phyloP scores from a whole-genome alignment of 352 stramenopile species.

The Pythium grandisporangium region DNA sequence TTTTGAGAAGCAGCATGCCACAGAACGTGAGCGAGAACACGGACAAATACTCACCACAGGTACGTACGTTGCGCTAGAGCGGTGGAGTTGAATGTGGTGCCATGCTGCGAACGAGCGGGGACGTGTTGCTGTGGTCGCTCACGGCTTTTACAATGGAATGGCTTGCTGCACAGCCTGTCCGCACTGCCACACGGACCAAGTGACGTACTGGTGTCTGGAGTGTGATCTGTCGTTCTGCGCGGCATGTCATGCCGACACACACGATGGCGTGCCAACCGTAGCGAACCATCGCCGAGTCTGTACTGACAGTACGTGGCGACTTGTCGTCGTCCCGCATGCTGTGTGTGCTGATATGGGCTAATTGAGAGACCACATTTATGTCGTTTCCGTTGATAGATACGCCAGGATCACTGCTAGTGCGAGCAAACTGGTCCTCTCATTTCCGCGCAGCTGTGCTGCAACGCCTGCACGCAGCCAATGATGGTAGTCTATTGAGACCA shows the following conservation, averaged over 20 bases:
- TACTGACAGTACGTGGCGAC: neutral
- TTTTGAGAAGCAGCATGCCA: slow-evolving; percentile 1
- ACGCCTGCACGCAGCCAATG: too few species aligned
- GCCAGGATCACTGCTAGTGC: slow-evolving; percentile 24
- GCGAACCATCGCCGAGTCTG: slow-evolving; percentile 17
- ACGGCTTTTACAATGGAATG: too few species aligned
- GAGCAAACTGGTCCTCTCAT: slow-evolving; percentile 29
- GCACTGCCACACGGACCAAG: slow-evolving; percentile 36
- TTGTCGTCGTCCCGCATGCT: too few species aligned
- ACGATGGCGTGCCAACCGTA: slow-evolving; percentile 21
- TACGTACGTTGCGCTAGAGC: too few species aligned
- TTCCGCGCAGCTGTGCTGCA: slow-evolving; percentile 33
- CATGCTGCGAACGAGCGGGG: too few species aligned
- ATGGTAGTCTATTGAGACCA: too few species aligned
- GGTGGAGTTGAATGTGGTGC: too few species aligned
- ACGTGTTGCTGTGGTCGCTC: neutral
- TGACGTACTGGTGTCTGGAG: slow-evolving; percentile 39
- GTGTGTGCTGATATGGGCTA: too few species aligned
- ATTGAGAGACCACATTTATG: too few species aligned
- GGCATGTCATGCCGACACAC: slow-evolving; percentile 35
- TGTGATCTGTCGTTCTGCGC: slow-evolving; percentile 63
- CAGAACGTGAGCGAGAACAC: neutral
- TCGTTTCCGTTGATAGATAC: slow-evolving; percentile 16
- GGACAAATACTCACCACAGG: slow-evolving; percentile 7
- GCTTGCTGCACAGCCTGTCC: too few species aligned